A percentile compares a stretch with the other conserved stretches of the same genome.
phyloP scores from a whole-genome alignment of 345 rosid genomes.

The Eucalyptus coolabah region DNA sequence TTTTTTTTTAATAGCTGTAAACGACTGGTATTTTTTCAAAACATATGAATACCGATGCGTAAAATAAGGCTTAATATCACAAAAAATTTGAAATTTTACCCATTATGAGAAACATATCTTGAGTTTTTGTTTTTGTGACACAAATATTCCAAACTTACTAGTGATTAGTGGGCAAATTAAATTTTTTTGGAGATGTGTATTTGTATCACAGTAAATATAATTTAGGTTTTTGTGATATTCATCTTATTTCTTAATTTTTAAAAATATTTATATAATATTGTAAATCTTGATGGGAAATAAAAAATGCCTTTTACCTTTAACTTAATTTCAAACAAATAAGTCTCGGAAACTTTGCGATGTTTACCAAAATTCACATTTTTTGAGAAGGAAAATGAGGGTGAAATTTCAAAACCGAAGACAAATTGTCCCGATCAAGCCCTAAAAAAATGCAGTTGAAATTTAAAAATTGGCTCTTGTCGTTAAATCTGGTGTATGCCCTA shows the following conservation, averaged over 20 bases:
- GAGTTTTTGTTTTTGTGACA: no score
- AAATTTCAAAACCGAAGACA: background rate
- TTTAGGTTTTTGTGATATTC: no score
- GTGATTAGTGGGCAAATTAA: no score
- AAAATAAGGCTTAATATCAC: background rate
- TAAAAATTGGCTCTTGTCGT: background rate
- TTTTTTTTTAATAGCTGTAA: background rate
- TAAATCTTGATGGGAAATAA: background rate
- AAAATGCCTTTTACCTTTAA: background rate
- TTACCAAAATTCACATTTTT: background rate
- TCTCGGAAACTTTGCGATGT: background rate
- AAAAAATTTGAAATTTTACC: no score
- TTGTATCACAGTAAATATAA: no score
- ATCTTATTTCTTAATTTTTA: background rate
- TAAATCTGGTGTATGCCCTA: background rate
- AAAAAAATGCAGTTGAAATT: background rate
- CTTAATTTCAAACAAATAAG: background rate
- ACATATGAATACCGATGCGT: background rate
- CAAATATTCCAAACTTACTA: no score
- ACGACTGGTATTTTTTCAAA: background rate
- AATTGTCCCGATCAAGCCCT: background rate
- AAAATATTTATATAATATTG: accelerated
- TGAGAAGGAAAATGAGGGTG: background rate
- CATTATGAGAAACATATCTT: no score
- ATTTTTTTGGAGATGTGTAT: no score